A percentile compares a stretch with the other conserved stretches of the same genome.
Evolutionary conservation across 208 protist species (phyloP).

Genomic region (Acanthamoeba culbertsoni): DNA sequence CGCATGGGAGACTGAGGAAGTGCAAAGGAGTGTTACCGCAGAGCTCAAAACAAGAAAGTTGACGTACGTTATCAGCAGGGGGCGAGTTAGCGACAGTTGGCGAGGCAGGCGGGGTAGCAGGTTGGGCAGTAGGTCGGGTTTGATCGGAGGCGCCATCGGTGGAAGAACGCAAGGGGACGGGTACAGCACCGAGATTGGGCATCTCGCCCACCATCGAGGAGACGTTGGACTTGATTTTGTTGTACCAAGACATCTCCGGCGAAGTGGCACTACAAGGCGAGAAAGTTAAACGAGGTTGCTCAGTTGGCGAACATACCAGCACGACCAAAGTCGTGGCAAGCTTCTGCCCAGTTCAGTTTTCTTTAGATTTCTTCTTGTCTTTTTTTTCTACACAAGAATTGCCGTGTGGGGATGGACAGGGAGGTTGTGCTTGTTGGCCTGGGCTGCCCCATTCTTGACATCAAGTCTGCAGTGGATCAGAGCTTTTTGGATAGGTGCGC

Average conservation of each 20-base stretch:
- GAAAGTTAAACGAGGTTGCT: too few relatives aligned
- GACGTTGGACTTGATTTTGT: slow-evolving; percentile 32
- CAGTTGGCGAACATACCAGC: too few relatives aligned
- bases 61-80: background rate
- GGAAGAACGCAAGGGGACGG: background rate
- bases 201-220: background rate
- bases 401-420: background rate
- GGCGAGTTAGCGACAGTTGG: background rate
- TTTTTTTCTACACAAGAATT: background rate
- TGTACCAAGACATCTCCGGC: slow-evolving; percentile 25
- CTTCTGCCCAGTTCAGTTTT: background rate
- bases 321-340: background rate
- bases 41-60: background rate
- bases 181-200: background rate
- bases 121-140: background rate
- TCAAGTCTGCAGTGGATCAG: background rate
- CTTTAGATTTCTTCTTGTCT: background rate
- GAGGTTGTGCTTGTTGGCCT: background rate
- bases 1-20: background rate
- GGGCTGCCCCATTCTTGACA: slow-evolving; percentile 7
- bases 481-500: background rate
- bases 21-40: background rate
- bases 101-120: background rate
- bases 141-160: background rate
- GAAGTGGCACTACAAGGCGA: too few relatives aligned